phyloP scores from a whole-genome alignment of 2,329 filamentous ascomycete genomes.

The Magnaporthiopsis rhizophila region DNA sequence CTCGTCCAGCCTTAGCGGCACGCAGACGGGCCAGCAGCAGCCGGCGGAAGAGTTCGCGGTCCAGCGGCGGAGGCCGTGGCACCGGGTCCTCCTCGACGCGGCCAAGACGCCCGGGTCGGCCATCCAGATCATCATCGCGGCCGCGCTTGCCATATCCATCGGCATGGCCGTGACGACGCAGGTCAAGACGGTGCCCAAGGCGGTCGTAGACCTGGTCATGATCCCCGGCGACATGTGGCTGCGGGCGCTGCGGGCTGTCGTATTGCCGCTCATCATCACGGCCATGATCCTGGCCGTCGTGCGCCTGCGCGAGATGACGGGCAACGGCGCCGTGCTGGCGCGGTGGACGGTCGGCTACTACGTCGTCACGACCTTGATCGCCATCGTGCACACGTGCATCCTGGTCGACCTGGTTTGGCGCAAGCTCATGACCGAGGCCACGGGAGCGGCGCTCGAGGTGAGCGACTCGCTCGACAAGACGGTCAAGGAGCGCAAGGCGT shows the following conservation, averaged over 20 bases:
- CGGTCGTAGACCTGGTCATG: slow-evolving; percentile 31
- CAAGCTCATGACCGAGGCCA: slow-evolving; percentile 32
- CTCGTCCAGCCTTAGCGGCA: not conserved
- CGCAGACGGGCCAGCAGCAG: not conserved
- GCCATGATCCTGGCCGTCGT: slow-evolving; percentile 44
- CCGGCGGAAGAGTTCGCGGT: not conserved
- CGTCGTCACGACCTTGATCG: slow-evolving; percentile 38
- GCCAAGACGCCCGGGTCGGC: slow-evolving; percentile 8
- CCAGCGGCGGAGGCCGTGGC: not conserved
- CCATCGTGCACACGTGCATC: slow-evolving; percentile 38
- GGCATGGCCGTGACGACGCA: slow-evolving; percentile 35
- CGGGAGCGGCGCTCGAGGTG: slow-evolving; percentile 23
- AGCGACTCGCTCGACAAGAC: slow-evolving; percentile 23
- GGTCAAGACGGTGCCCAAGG: slow-evolving; percentile 33
- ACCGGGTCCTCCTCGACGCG: not conserved
- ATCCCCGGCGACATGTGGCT: slow-evolving; percentile 44
- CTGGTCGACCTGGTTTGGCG: slow-evolving; percentile 39
- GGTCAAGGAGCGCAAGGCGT: slow-evolving; percentile 24
- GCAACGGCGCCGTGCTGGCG: slow-evolving; percentile 35
- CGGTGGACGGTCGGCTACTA: slow-evolving; percentile 42
- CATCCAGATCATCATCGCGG: slow-evolving; percentile 39
- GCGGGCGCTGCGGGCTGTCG: slow-evolving; percentile 38
- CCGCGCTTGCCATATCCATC: slow-evolving; percentile 39
- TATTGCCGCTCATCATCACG: slow-evolving; percentile 42
- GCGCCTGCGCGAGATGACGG: slow-evolving; percentile 36